Percentiles rank a stretch among this genome's conserved stretches.
phyloP scores from a whole-genome alignment of 116 monocot genomes.

The Posidonia oceanica region DNA sequence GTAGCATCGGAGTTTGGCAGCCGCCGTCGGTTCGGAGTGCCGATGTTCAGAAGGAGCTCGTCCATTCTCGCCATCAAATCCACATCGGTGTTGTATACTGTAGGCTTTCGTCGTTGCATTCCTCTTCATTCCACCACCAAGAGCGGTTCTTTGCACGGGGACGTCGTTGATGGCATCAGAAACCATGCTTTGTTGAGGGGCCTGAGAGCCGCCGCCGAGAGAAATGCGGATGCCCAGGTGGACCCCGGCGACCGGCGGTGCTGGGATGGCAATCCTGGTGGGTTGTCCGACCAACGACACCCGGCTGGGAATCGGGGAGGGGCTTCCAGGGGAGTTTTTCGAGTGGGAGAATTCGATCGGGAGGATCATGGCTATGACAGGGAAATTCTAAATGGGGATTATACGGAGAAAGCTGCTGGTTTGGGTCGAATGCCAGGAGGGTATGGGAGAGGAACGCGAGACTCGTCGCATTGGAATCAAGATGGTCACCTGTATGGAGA shows the following conservation, averaged over 20 bases:
- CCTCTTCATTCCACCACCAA: background rate
- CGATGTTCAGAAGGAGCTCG: constrained; percentile 12
- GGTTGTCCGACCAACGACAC: background rate
- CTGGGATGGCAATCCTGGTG: background rate
- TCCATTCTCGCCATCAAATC: constrained; percentile 5
- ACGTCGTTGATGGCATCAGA: constrained; percentile 3
- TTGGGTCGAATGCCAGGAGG: background rate
- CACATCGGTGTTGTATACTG: constrained; percentile 8
- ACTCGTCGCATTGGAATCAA: too few species aligned
- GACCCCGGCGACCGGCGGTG: background rate
- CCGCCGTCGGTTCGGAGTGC: too few species aligned
- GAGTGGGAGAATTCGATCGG: too few species aligned
- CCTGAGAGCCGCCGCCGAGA: constrained; percentile 8
- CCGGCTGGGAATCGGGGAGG: background rate
- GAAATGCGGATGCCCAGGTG: background rate
- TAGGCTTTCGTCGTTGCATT: background rate
- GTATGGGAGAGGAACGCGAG: background rate
- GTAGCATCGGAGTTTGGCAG: too few species aligned
- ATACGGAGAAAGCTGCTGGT: background rate
- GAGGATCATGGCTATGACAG: background rate
- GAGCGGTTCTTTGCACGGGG: background rate
- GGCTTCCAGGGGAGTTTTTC: too few species aligned
- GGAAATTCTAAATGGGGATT: background rate
- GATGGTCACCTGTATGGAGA: too few species aligned
- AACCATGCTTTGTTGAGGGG: background rate